Percentiles rank a stretch among this genome's conserved stretches.
Evolutionary conservation across 208 protist genomes (phyloP).

Genomic region (Acanthamoeba lenticulata): DNA sequence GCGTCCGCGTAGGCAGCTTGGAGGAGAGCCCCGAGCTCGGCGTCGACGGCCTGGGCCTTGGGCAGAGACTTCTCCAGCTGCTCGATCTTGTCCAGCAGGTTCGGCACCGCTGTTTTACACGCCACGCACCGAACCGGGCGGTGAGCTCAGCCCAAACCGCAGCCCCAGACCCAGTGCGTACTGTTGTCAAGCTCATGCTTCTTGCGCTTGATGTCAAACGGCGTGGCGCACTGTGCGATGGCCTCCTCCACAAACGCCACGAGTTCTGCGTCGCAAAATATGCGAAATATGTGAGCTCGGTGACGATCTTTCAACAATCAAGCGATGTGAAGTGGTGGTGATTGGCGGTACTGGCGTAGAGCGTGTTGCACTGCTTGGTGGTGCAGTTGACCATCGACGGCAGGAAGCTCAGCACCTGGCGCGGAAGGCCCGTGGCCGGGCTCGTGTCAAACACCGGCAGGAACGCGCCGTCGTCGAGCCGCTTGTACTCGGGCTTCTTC

Average conservation of each 20-base stretch:
- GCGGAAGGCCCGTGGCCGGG: background rate
- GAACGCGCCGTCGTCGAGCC: background rate
- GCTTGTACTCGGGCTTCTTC: constrained; percentile 9
- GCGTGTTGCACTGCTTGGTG: constrained; percentile 13
- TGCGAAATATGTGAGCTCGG: too few species aligned
- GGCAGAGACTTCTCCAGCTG: background rate
- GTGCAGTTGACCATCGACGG: constrained; percentile 22
- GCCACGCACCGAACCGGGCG: background rate
- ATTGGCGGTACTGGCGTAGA: background rate
- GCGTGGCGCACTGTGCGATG: background rate
- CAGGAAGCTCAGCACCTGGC: constrained; percentile 22
- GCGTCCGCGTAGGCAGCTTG: background rate
- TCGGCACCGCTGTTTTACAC: background rate
- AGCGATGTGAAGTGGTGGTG: background rate
- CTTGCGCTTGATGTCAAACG: constrained; percentile 48
- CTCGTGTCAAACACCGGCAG: constrained; percentile 29
- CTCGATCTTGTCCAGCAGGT: background rate
- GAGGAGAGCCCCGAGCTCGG: background rate
- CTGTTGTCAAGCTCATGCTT: background rate
- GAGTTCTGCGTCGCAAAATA: background rate
- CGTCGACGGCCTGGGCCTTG: constrained; percentile 23
- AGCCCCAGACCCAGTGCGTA: background rate
- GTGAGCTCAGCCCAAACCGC: background rate
- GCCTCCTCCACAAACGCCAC: background rate
- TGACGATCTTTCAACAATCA: too few species aligned